Evolutionary conservation across 2,329 filamentous ascomycete species (phyloP), one percentile per base, ranked within the genome.

Genomic region (Huntiella decipiens): DNA sequence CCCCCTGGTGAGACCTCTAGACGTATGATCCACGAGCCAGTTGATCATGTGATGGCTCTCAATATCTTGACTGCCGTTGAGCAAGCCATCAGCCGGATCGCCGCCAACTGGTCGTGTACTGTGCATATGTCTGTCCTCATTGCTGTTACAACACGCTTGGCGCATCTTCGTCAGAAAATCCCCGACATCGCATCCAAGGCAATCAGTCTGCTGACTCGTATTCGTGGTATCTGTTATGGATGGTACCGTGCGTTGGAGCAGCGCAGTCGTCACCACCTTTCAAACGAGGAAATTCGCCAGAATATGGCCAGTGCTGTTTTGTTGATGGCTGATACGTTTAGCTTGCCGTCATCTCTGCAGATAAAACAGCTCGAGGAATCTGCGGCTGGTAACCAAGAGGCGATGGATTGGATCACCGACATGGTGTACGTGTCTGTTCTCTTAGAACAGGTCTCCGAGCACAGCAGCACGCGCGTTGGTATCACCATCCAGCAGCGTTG

Each of bases 101-200:
- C 65, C 47, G 58, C 61, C 13, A 74, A 71, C 45, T 74, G 70
- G 70, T 60, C 71, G 48, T 65, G 64, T 1, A 61, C 59, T 11
- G 51, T 59, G 31, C 61, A 64, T 0, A 52, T 70, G 3, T 55
- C 60, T 3, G 56, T 53, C 0, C 62, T 70, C 8, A 55, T 65
- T 1, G 52, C 56, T 2, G 51, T 76, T 2, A 52, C 61, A 2
- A 54, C 59, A 12, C 59, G 68, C 8, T 28, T 72, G 0, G 52
- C 71, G 12, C 43, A 45, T 39, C 31, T 46, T 34, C 13, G 40
- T 4, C 22, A 22, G 3, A 22, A 28, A 10, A 28, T 7, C 7
- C 22, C 22, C 22, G 22, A 28, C 2, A 28, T 28, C 3, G 22
- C 22, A 28, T 28, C 22, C 22, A 28, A 28, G 22, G 22, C 22